phyloP scores from a whole-genome alignment of 2,329 filamentous ascomycete species.

The Colletotrichum sp. region DNA sequence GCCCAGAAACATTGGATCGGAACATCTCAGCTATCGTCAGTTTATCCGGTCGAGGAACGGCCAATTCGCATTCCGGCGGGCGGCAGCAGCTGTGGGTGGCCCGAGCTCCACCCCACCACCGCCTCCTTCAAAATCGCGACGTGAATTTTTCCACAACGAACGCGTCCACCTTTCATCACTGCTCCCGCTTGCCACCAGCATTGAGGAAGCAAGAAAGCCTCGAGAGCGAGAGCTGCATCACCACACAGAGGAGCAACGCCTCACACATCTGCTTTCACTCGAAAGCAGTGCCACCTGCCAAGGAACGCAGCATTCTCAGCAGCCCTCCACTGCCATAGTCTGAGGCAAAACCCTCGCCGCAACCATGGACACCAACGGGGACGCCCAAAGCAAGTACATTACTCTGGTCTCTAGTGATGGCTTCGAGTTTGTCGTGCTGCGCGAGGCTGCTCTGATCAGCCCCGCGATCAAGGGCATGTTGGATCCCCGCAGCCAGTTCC shows the following conservation, averaged over 20 bases:
- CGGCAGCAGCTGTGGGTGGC: background rate
- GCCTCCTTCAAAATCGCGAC: constrained; percentile 16
- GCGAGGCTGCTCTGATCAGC: constrained; percentile 73
- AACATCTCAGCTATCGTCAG: background rate
- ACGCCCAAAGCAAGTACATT: constrained; percentile 66
- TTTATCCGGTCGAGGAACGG: constrained; percentile 10
- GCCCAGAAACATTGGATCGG: background rate
- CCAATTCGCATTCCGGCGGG: background rate
- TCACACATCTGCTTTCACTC: background rate
- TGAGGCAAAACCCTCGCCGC: background rate
- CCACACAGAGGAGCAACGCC: background rate
- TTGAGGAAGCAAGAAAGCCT: background rate
- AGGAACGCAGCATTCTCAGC: background rate
- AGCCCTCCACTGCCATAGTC: background rate
- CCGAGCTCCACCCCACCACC: constrained; percentile 14
- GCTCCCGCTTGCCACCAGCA: background rate
- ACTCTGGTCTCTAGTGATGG: constrained; percentile 79
- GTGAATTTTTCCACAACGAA: constrained; percentile 7
- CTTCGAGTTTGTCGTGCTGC: constrained; percentile 77
- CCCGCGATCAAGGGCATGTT: constrained; percentile 78
- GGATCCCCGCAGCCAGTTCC: constrained; percentile 71
- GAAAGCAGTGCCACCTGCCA: background rate
- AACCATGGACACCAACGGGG: constrained; percentile 8
- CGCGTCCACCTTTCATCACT: background rate
- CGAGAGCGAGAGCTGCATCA: background rate